These are phyloP conservation scores for Cicer chorassanicum DNA, from an alignment of 306 rosid species.

Conservation along the genomic window DNA sequence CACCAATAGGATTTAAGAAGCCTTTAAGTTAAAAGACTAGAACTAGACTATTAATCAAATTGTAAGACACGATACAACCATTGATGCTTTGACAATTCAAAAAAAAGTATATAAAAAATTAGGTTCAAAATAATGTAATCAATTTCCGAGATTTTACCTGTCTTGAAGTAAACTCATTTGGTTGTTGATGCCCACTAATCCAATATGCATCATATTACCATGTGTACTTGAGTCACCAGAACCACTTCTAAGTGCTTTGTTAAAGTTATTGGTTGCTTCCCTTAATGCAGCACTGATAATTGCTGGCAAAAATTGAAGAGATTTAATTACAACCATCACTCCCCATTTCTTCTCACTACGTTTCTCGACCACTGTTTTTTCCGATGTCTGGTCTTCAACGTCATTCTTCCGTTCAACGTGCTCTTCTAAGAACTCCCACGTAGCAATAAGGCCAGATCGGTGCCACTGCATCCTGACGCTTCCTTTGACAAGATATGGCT, in stretches of 20 bases:
- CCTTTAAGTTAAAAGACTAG: too few species aligned
- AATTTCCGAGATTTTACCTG: conserved; percentile 59
- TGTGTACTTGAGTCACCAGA: conserved; percentile 54
- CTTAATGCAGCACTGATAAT: conserved; percentile 74
- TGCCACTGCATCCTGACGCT: conserved; percentile 99
- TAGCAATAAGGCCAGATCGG: conserved; percentile 89
- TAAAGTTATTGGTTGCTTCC: conserved; percentile 68
- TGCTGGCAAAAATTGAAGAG: conserved; percentile 89
- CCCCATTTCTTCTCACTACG: conserved; percentile 90
- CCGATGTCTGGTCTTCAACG: conserved; percentile 54
- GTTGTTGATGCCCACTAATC: conserved; percentile 88
- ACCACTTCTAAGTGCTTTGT: conserved; percentile 58
- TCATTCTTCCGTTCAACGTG: conserved; percentile 65
- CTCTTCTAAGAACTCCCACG: conserved; percentile 93
- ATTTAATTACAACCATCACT: conserved; percentile 83
- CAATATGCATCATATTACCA: conserved; percentile 97
- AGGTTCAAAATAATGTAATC: conserved; percentile 33
- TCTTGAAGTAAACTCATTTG: conserved; percentile 99
- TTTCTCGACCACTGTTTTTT: conserved; percentile 57
- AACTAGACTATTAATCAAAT: too few species aligned
- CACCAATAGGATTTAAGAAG: too few species aligned
- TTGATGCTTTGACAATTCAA: conserved; percentile 24
- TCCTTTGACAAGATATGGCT: conserved; percentile 97
- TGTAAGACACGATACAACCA: background rate
- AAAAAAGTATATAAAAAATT: background rate